Conservation (phyloP, 2,329 filamentous ascomycete genomes). For the Parafenestella ontariensis region DNA sequence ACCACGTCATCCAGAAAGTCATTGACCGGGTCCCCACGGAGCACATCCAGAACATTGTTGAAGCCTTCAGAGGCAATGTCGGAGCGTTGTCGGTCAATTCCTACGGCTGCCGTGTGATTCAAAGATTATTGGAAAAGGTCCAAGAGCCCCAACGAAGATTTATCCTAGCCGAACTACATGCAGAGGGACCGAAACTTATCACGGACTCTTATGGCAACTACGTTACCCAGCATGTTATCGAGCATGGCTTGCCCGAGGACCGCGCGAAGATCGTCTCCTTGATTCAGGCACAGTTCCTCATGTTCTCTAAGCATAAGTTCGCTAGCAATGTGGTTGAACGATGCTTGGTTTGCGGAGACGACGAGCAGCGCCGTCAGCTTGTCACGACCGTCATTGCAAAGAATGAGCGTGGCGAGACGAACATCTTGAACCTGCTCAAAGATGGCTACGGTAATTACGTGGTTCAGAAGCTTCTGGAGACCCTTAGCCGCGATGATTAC, state of each 20-base stretch:
- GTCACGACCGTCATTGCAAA: constrained; percentile 56
- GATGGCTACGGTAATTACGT: constrained; percentile 97
- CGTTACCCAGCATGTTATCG: constrained; percentile 90
- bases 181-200: constrained; percentile 74
- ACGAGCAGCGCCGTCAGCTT: constrained; percentile 73
- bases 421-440: constrained; percentile 80
- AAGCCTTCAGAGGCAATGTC: constrained; percentile 78
- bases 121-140: constrained; percentile 87
- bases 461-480: constrained; percentile 81
- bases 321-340: constrained; percentile 98
- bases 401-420: constrained; percentile 70
- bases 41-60: constrained; percentile 84
- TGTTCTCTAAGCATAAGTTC: constrained; percentile 91
- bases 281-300: constrained; percentile 74
- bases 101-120: constrained; percentile 92
- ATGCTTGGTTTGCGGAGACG: constrained; percentile 76
- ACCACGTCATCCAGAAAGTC: constrained; percentile 95
- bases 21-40: constrained; percentile 80
- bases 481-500: constrained; percentile 51
- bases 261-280: constrained; percentile 74
- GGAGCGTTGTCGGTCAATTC: constrained; percentile 76
- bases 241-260: constrained; percentile 76
- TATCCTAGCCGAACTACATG: constrained; percentile 81
- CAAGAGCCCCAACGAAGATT: constrained; percentile 72
- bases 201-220: constrained; percentile 95